These are phyloP conservation scores for Annulohypoxylon nitens DNA, from an alignment of 495 filamentous ascomycete species.

Conservation along the genomic window DNA sequence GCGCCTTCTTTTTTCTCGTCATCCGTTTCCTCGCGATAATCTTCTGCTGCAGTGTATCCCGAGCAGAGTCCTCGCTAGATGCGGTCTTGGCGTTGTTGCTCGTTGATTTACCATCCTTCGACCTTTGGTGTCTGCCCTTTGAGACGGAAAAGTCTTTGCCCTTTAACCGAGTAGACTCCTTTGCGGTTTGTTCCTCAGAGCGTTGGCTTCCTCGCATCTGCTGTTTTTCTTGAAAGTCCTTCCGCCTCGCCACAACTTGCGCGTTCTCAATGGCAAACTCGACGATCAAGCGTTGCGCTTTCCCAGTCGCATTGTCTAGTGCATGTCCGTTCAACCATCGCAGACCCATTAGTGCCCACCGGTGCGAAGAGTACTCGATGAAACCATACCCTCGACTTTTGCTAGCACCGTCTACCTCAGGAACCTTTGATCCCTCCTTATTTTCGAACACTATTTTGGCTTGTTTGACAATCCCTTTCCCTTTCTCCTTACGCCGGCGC, in stretches of 20 bases:
- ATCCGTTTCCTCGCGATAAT: constrained; percentile 63
- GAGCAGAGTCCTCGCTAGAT: constrained; percentile 37
- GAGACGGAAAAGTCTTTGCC: constrained; percentile 51
- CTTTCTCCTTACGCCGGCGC: constrained; percentile 78
- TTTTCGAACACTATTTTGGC: constrained; percentile 95
- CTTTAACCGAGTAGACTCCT: not conserved
- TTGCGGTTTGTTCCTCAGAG: not conserved
- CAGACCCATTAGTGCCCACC: constrained; percentile 94
- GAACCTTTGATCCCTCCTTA: constrained; percentile 81
- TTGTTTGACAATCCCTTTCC: constrained; percentile 94
- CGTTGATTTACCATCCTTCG: constrained; percentile 32
- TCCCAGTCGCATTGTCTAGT: constrained; percentile 62
- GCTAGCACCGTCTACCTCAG: constrained; percentile 75
- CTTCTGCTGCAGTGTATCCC: constrained; percentile 59
- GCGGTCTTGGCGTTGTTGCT: constrained; percentile 32
- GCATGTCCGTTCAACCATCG: constrained; percentile 92
- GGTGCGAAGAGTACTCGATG: constrained; percentile 94
- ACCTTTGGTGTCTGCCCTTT: constrained; percentile 43
- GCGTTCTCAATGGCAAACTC: constrained; percentile 99
- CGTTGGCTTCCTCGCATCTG: constrained; percentile 19
- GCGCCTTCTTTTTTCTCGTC: constrained; percentile 65
- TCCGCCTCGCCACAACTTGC: constrained; percentile 85
- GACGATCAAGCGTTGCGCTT: constrained; percentile 79
- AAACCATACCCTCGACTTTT: constrained; percentile 95
- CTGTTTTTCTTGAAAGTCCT: constrained; percentile 74